These are phyloP conservation scores for Flammula alnicola DNA, from an alignment of 1,284 basidiomycete species.

Conservation along the genomic window DNA sequence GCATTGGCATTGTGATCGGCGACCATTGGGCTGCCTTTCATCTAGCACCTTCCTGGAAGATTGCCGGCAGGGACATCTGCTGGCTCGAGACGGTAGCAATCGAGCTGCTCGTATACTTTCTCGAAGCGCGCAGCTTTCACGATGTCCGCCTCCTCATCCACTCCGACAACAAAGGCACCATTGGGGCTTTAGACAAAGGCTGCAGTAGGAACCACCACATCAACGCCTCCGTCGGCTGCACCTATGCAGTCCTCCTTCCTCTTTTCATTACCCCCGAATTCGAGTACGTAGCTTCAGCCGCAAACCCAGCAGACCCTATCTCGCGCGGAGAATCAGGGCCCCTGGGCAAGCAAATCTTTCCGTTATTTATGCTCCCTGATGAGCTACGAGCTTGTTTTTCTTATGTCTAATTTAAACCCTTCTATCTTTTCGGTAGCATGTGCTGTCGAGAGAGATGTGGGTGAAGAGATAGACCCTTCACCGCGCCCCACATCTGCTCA, in stretches of 20 bases:
- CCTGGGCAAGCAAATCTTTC: neutral
- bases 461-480: neutral
- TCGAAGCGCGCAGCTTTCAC: slow-evolving; percentile 12
- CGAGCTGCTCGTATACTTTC: slow-evolving; percentile 27
- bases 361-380: slow-evolving; percentile 21
- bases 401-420: slow-evolving; percentile 20
- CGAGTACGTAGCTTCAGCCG: slow-evolving; percentile 32
- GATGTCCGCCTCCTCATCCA: slow-evolving; percentile 26
- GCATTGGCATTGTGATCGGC: slow-evolving; percentile 38
- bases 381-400: slow-evolving; percentile 22
- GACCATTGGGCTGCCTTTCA: slow-evolving; percentile 30
- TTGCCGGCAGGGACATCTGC: slow-evolving; percentile 31
- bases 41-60: slow-evolving; percentile 26
- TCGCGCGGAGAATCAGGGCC: slow-evolving; percentile 31
- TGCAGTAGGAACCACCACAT: slow-evolving; percentile 28
- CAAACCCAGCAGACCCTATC: slow-evolving; percentile 39
- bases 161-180: slow-evolving; percentile 41
- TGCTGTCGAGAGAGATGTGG: slow-evolving; percentile 9
- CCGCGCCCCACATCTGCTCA: slow-evolving; percentile 12
- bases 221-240: slow-evolving; percentile 29
- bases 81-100: slow-evolving; percentile 34
- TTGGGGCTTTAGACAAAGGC: slow-evolving; percentile 31
- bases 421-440: slow-evolving; percentile 2
- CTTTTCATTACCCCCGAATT: slow-evolving; percentile 30
- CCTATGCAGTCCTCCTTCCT: slow-evolving; percentile 23